A percentile compares a stretch with the other conserved stretches of the same genome.
phyloP scores from a whole-genome alignment of 148 eudicot genomes.

The Silene uniflora region DNA sequence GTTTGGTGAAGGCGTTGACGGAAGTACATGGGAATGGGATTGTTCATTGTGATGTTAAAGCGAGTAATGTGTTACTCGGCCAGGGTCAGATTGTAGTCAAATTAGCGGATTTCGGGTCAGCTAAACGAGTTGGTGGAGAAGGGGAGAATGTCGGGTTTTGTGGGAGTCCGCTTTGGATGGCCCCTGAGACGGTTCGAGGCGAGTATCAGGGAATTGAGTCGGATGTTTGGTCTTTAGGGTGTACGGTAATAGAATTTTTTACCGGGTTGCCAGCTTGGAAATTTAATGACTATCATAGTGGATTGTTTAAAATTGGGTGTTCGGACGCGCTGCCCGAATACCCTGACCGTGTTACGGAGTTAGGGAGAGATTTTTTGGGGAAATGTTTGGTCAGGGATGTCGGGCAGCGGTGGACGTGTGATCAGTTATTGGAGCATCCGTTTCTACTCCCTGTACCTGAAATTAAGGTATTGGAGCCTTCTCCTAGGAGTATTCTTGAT shows the following conservation, averaged over 20 bases:
- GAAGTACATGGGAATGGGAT: constrained; percentile 43
- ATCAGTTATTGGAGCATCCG: constrained; percentile 63
- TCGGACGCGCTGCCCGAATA: constrained; percentile 47
- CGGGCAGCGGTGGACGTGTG: constrained; percentile 56
- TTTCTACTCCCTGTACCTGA: constrained; percentile 29
- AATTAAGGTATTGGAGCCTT: constrained; percentile 9
- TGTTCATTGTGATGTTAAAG: constrained; percentile 79
- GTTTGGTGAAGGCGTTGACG: constrained; percentile 44
- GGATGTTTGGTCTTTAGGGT: constrained; percentile 79
- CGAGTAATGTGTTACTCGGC: constrained; percentile 53
- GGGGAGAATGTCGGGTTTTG: constrained; percentile 30
- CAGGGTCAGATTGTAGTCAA: constrained; percentile 36
- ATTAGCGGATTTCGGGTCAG: constrained; percentile 74
- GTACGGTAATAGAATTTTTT: constrained; percentile 78
- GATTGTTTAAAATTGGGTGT: constrained; percentile 49
- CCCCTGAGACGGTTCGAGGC: constrained; percentile 72
- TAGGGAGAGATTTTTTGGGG: constrained; percentile 46
- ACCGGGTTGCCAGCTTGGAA: constrained; percentile 71
- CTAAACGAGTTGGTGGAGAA: background rate
- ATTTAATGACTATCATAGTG: constrained; percentile 35
- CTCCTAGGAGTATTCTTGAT: constrained; percentile 66
- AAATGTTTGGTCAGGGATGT: constrained; percentile 53
- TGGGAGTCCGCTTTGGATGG: constrained; percentile 97
- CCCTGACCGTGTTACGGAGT: constrained; percentile 43
- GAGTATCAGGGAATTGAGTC: constrained; percentile 67